phyloP scores from a whole-genome alignment of 495 filamentous ascomycete species.

The Hamigera avellanea region DNA sequence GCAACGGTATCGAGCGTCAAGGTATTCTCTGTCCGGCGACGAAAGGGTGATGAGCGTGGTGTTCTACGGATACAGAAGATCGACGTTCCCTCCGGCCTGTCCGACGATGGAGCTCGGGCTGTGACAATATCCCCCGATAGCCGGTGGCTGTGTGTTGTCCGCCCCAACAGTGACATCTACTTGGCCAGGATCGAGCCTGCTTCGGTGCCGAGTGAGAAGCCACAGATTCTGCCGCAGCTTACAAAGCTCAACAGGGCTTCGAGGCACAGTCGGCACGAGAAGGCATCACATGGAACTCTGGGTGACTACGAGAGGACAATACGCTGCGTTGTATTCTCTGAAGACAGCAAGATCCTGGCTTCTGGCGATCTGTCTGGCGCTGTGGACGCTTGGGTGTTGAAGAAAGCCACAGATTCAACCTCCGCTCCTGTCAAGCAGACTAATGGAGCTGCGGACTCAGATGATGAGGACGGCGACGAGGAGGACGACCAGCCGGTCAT shows the following conservation, averaged over 20 bases:
- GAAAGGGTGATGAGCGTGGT: conserved; percentile 34
- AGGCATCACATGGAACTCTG: conserved; percentile 49
- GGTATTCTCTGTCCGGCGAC: conserved; percentile 47
- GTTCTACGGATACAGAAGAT: conserved; percentile 59
- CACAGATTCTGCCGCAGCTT: conserved; percentile 33
- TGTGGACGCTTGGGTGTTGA: conserved; percentile 75
- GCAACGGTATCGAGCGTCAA: conserved; percentile 70
- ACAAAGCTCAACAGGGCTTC: conserved; percentile 46
- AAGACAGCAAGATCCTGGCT: conserved; percentile 66
- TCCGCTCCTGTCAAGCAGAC: conserved; percentile 17
- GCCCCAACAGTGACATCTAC: conserved; percentile 35
- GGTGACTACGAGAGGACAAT: conserved; percentile 72
- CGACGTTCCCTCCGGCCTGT: conserved; percentile 36
- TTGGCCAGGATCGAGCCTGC: conserved; percentile 32
- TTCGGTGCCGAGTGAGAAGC: conserved; percentile 21
- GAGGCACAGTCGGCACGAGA: conserved; percentile 42
- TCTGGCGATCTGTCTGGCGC: conserved; percentile 73
- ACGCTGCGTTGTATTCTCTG: conserved; percentile 64
- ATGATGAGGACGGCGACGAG: conserved; percentile 42
- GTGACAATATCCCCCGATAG: conserved; percentile 40
- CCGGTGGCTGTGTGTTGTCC: conserved; percentile 45
- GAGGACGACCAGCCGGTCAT: conserved; percentile 28
- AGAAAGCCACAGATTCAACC: conserved; percentile 34
- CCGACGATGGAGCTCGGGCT: conserved; percentile 51
- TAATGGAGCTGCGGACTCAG: conserved; percentile 23